Evolutionary conservation across 192 early-diverging fungal genomes (phyloP), one percentile per base, ranked within the genome.

Genomic region (Backusella liffmaniae): DNA sequence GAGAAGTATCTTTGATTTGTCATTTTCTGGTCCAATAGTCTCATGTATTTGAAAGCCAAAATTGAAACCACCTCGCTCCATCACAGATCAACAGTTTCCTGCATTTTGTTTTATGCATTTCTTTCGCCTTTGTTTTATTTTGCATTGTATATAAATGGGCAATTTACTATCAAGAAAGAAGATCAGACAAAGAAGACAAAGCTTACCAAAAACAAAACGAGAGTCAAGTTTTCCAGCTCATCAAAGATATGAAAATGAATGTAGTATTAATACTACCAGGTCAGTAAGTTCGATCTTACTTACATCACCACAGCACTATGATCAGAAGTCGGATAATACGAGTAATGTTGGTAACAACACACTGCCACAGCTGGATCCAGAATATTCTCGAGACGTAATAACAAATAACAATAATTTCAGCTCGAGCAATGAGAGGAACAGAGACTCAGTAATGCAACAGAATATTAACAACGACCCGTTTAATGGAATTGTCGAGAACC

Each of bases 271-370:
- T 70, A 83, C 82, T 5, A 78, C 78, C 7, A 73, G 73, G 13
- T 83, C 82, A 10, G 82, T 83, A 13, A 80, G 78, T 36, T 83
- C 82, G 16, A 83, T 83, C 42, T 59, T 83, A 36, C 70, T 79
- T 15, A 79, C 35, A 21, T 74, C 77, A n/a, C 66, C 67, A 44
- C 77, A 74, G 18, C 70, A 73, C 30, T 42, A 68, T 21, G 23
- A 62, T 13, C 42, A 51, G 39, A 35, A 59, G 30, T 29, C 30
- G 2, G 35, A 37, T 26, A 44, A 59, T 37, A 37, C 3, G 15
- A 44, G 21, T 16, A 35, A n/a, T 66, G 3, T 23, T 46, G 26
- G 13, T n/a, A 42, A 30, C 34, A 49, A 67, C 21, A 41, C 79
- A n/a, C 44, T 77, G 18, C 56, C 76, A 9, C 75, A 74, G 21